Percentiles rank a stretch among this genome's conserved stretches.
phyloP scores from a whole-genome alignment of 176 grass and related monocot species.

The Oryza glumipatula region DNA sequence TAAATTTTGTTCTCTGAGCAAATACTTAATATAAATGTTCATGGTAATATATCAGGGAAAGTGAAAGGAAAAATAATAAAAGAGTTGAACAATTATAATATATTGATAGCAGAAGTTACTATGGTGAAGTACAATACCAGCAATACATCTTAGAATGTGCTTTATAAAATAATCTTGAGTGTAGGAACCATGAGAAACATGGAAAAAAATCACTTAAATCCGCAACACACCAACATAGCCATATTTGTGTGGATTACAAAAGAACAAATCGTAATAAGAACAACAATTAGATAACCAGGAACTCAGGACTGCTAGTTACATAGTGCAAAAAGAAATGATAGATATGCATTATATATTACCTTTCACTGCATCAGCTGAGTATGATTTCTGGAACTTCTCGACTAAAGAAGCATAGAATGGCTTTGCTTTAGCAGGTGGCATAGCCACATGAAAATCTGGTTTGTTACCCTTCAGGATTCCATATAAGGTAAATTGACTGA shows the following conservation, averaged over 20 bases:
- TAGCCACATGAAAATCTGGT: slow-evolving; percentile 97
- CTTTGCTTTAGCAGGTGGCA: slow-evolving; percentile 92
- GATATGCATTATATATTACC: slow-evolving; percentile 46
- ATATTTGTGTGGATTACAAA: background rate
- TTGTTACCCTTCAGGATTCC: slow-evolving; percentile 96
- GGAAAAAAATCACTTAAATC: background rate
- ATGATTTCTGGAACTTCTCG: slow-evolving; percentile 80
- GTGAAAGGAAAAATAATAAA: background rate
- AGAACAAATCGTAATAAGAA: background rate
- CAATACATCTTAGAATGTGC: background rate
- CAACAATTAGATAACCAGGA: slow-evolving; percentile 14
- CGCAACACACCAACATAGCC: background rate
- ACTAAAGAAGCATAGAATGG: slow-evolving; percentile 82
- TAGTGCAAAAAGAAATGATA: background rate
- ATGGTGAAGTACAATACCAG: background rate
- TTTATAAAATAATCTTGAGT: background rate
- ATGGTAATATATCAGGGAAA: background rate
- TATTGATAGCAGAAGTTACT: background rate
- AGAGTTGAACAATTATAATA: slow-evolving; percentile 9
- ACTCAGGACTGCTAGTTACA: background rate
- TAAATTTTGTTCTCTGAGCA: background rate
- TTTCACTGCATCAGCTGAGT: slow-evolving; percentile 68
- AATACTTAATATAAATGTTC: background rate
- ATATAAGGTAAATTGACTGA: slow-evolving; percentile 97
- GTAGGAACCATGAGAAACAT: slow-evolving; percentile 13